phyloP scores from a whole-genome alignment of 2,329 filamentous ascomycete species.

The Trichoderma cornu-damae region DNA sequence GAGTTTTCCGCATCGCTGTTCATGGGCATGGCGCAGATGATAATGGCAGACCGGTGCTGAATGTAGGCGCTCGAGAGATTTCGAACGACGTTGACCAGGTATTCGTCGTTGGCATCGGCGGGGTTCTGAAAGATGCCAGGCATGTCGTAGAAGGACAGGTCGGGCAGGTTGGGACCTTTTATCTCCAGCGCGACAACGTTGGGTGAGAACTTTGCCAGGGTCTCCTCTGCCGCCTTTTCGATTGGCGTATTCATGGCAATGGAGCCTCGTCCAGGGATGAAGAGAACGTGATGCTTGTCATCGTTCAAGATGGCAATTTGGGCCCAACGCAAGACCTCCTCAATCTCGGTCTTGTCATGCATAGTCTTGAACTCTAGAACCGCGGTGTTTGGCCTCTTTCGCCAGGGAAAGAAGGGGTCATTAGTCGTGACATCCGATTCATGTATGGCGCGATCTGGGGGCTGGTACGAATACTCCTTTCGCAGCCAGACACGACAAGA shows the following conservation, averaged over 20 bases:
- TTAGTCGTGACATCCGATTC: conserved; percentile 44
- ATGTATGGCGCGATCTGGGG: conserved; percentile 35
- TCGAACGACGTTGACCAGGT: conserved; percentile 66
- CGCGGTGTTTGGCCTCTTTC: conserved; percentile 39
- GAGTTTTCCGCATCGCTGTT: conserved; percentile 74
- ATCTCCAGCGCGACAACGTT: conserved; percentile 77
- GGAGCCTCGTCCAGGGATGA: conserved; percentile 47
- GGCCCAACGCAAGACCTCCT: conserved; percentile 64
- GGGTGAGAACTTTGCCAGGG: conserved; percentile 67
- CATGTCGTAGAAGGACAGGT: conserved; percentile 78
- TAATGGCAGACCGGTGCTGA: conserved; percentile 61
- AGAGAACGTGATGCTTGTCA: conserved; percentile 45
- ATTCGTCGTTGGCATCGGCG: conserved; percentile 57
- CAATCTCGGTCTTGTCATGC: conserved; percentile 56
- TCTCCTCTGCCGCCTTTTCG: conserved; percentile 36
- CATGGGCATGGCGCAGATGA: conserved; percentile 73
- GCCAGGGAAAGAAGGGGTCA: conserved; percentile 63
- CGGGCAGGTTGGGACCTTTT: conserved; percentile 62
- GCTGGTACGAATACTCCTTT: conserved; percentile 56
- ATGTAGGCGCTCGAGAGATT: conserved; percentile 69
- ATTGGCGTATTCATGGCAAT: conserved; percentile 34
- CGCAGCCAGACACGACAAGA: conserved; percentile 63
- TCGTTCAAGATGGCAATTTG: conserved; percentile 76
- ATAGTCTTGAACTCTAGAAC: conserved; percentile 60
- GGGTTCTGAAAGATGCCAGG: conserved; percentile 75